These are phyloP conservation scores for Backusella psychrophila DNA, from an alignment of 192 early-diverging fungal species.

Conservation along the genomic window DNA sequence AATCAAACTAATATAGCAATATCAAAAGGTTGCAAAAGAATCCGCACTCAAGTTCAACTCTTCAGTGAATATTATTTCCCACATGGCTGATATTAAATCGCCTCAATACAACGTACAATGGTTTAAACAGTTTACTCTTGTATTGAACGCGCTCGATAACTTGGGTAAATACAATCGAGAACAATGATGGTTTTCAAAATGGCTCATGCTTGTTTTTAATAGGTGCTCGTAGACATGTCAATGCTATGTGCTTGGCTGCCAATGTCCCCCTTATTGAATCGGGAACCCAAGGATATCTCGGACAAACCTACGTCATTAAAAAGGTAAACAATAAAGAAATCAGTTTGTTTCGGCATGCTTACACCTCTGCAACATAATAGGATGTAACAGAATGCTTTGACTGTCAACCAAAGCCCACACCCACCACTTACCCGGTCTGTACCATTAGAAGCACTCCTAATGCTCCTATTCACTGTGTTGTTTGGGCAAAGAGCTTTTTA, in stretches of 20 bases:
- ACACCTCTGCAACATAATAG: neutral
- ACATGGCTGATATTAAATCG: slow-evolving; percentile 90
- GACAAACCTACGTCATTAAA: slow-evolving; percentile 86
- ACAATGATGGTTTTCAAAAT: neutral
- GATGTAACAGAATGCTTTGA: slow-evolving; percentile 87
- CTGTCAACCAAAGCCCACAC: slow-evolving; percentile 83
- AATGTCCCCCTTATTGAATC: slow-evolving; percentile 93
- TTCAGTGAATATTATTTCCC: slow-evolving; percentile 64
- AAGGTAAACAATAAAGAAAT: slow-evolving; percentile 41
- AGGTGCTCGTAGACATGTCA: slow-evolving; percentile 94
- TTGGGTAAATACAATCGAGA: slow-evolving; percentile 54
- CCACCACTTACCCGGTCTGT: slow-evolving; percentile 92
- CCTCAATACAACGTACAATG: slow-evolving; percentile 79
- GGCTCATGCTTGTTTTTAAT: neutral
- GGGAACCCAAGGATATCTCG: slow-evolving; percentile 92
- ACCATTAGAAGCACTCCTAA: slow-evolving; percentile 96
- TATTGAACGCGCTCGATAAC: slow-evolving; percentile 97
- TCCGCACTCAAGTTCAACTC: slow-evolving; percentile 89
- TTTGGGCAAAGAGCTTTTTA: slow-evolving; percentile 98
- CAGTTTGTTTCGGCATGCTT: neutral
- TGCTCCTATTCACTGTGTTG: slow-evolving; percentile 95
- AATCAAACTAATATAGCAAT: neutral
- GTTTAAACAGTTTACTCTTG: slow-evolving; percentile 87
- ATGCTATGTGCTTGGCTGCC: slow-evolving; percentile 92
- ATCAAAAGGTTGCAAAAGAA: slow-evolving; percentile 67